These are phyloP conservation scores for Mycena rebaudengoi DNA, from an alignment of 768 basidiomycete species.

Conservation along the genomic window DNA sequence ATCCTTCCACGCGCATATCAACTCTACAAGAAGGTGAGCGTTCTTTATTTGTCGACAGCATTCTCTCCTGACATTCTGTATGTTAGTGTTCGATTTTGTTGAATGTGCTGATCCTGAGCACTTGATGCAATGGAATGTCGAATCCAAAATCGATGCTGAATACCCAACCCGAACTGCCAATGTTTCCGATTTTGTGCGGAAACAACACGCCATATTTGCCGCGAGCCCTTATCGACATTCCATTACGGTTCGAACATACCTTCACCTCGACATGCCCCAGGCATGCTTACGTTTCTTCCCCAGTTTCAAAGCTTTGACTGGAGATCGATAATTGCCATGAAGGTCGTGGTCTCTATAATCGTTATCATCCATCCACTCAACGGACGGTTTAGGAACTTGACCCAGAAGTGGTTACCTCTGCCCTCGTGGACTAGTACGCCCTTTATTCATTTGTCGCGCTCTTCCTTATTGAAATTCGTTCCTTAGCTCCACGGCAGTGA, in stretches of 20 bases:
- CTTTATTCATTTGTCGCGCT: no score
- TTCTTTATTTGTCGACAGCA: no score
- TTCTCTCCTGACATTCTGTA: no score
- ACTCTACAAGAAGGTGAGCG: constrained; percentile 78
- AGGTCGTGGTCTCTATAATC: constrained; percentile 50
- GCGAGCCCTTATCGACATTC: constrained; percentile 66
- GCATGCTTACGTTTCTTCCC: neutral
- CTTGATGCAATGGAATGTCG: constrained; percentile 73
- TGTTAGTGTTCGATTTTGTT: constrained; percentile 81
- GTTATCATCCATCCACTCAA: neutral
- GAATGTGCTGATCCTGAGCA: constrained; percentile 74
- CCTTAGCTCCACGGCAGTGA: constrained; percentile 49
- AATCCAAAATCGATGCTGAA: constrained; percentile 76
- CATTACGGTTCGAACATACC: constrained; percentile 64
- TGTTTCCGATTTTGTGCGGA: constrained; percentile 68
- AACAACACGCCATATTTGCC: constrained; percentile 66
- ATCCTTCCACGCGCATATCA: constrained; percentile 75
- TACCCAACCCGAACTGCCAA: constrained; percentile 58
- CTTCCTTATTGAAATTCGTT: no score
- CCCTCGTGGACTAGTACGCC: constrained; percentile 70
- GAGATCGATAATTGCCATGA: constrained; percentile 79
- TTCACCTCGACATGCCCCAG: neutral
- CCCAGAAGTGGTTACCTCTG: constrained; percentile 63
- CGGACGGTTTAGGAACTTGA: constrained; percentile 55
- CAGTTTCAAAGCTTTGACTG: constrained; percentile 90